These are phyloP conservation scores for Kingdonia uniflora DNA, from an alignment of 164 flowering plant species.

Conservation along the genomic window DNA sequence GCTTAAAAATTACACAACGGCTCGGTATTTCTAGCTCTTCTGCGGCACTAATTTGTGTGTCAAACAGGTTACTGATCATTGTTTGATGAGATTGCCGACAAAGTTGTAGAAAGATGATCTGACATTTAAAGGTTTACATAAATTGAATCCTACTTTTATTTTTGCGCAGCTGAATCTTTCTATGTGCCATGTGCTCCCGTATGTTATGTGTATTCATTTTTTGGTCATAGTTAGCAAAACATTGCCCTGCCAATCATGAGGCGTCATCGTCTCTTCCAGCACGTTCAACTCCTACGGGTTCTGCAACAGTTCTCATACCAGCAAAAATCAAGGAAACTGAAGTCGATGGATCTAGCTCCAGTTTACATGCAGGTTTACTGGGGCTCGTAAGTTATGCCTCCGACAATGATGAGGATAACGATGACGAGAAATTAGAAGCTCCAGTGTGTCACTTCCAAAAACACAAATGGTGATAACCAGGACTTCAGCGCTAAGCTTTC, in stretches of 20 bases:
- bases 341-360: conserved; percentile 34
- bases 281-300: conserved; percentile 32
- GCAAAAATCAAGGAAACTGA: conserved; percentile 31
- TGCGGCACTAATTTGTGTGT: conserved; percentile 9
- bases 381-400: conserved; percentile 91
- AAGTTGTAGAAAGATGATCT: conserved; percentile 62
- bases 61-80: conserved; percentile 89
- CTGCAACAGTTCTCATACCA: conserved; percentile 52
- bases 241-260: conserved; percentile 16
- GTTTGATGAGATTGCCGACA: conserved; percentile 94
- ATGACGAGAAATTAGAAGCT: conserved; percentile 25
- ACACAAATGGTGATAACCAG: conserved; percentile 8
- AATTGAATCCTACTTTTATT: too few relatives aligned
- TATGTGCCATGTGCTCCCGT: neutral
- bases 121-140: conserved; percentile 40
- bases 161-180: neutral
- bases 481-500: conserved; percentile 17
- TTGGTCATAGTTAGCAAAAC: conserved; percentile 7
- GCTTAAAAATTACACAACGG: neutral
- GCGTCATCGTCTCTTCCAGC: conserved; percentile 26
- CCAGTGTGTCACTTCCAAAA: conserved; percentile 15
- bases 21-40: neutral
- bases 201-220: neutral
- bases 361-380: conserved; percentile 52
- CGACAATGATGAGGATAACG: conserved; percentile 53